phyloP scores from a whole-genome alignment of 2,329 filamentous ascomycete genomes.

The Coniella vitis region DNA sequence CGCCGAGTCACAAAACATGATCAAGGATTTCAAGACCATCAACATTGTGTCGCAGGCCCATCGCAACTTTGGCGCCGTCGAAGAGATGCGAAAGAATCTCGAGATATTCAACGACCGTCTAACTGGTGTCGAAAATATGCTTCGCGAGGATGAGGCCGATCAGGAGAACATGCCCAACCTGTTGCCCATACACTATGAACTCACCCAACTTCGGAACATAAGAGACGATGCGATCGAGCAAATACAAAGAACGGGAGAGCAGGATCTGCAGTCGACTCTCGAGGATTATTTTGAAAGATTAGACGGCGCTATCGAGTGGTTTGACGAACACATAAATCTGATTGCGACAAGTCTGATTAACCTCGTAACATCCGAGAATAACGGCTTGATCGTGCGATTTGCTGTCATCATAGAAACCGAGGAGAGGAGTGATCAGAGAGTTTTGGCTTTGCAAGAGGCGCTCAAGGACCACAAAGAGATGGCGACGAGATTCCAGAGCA shows the following conservation, averaged over 20 bases:
- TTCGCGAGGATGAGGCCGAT: slow-evolving; percentile 78
- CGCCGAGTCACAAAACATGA: slow-evolving; percentile 95
- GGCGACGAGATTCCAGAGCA: slow-evolving; percentile 86
- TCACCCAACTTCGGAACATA: slow-evolving; percentile 88
- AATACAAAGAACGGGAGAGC: slow-evolving; percentile 70
- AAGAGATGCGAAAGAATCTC: slow-evolving; percentile 87
- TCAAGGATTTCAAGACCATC: slow-evolving; percentile 90
- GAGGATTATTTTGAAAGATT: slow-evolving; percentile 84
- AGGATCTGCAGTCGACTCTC: slow-evolving; percentile 70
- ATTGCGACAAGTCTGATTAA: slow-evolving; percentile 87
- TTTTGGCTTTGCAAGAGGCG: slow-evolving; percentile 85
- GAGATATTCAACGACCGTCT: slow-evolving; percentile 80
- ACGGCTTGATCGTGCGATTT: slow-evolving; percentile 81
- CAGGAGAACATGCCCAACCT: slow-evolving; percentile 88
- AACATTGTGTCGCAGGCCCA: slow-evolving; percentile 90
- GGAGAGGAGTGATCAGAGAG: slow-evolving; percentile 91
- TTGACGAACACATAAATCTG: slow-evolving; percentile 87
- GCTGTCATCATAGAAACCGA: slow-evolving; percentile 91
- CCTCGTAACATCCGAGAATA: slow-evolving; percentile 78
- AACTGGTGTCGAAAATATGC: slow-evolving; percentile 66
- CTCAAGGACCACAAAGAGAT: slow-evolving; percentile 94
- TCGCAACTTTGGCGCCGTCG: slow-evolving; percentile 88
- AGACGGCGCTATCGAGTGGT: slow-evolving; percentile 85
- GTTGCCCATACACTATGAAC: slow-evolving; percentile 80
- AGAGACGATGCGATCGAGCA: slow-evolving; percentile 95